Evolutionary conservation across 768 basidiomycete genomes (phyloP).

Genomic region (Leccinum boreale): DNA sequence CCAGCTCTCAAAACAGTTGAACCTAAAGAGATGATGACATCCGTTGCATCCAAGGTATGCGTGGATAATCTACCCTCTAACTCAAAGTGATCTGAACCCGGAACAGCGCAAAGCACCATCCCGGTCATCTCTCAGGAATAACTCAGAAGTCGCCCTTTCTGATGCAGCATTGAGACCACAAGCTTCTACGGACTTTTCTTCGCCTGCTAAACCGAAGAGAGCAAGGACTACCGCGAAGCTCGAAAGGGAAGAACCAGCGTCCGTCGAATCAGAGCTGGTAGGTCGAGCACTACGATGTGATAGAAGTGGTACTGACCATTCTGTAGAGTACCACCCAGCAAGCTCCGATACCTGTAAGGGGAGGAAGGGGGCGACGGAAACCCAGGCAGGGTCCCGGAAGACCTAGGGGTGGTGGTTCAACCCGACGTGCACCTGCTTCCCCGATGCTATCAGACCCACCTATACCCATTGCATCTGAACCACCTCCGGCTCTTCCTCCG

Average conservation of each 20-base stretch:
- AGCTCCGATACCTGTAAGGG: conserved; percentile 13
- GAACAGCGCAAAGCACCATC: conserved; percentile 30
- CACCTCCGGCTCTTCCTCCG: conserved; percentile 2
- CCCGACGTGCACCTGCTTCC: conserved; percentile 16
- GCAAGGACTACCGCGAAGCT: conserved; percentile 28
- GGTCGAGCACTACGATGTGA: conserved; percentile 4
- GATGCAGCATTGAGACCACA: conserved; percentile 15
- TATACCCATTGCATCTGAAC: conserved; percentile 18
- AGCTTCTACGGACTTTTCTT: conserved; percentile 15
- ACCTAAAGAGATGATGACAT: conserved; percentile 19
- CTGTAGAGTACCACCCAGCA: conserved; percentile 11
- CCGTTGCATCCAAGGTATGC: conserved; percentile 21
- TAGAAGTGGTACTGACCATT: conserved; percentile 4
- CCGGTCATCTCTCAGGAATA: conserved; percentile 16
- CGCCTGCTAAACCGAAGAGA: conserved; percentile 29
- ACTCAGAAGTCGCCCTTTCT: conserved; percentile 10
- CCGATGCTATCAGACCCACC: conserved; percentile 3
- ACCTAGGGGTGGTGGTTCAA: conserved; percentile 14
- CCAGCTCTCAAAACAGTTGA: conserved; percentile 15
- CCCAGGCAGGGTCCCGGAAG: conserved; percentile 14
- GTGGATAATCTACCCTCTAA: neutral
- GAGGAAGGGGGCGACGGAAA: conserved; percentile 25
- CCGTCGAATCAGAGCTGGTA: conserved; percentile 13
- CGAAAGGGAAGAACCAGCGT: conserved; percentile 23
- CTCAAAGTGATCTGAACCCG: conserved; percentile 3